Conservation (phyloP, 2,329 filamentous ascomycete species). For the Aaosphaeria arxii region DNA sequence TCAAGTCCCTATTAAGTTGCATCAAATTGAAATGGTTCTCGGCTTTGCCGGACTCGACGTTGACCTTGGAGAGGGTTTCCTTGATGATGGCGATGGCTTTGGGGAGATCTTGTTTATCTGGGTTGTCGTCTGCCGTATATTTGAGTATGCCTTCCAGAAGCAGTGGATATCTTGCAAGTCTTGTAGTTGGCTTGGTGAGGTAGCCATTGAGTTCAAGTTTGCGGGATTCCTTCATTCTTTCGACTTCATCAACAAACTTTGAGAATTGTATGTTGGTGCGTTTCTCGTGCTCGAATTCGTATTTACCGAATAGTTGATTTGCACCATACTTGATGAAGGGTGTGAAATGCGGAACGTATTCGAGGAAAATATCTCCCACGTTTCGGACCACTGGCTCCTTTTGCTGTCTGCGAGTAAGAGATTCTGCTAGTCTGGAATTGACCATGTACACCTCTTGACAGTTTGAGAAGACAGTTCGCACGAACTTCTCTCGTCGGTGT, state of each 20-base stretch:
- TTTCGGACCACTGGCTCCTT: conserved; percentile 84
- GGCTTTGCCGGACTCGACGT: conserved; percentile 91
- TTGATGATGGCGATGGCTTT: conserved; percentile 84
- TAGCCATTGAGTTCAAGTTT: conserved; percentile 98
- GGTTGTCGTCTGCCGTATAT: conserved; percentile 82
- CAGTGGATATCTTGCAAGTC: conserved; percentile 89
- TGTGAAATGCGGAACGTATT: conserved; percentile 87
- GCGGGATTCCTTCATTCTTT: conserved; percentile 90
- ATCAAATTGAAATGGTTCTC: conserved; percentile 97
- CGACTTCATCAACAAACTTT: conserved; percentile 94
- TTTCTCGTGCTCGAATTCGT: conserved; percentile 96
- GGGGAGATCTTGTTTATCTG: conserved; percentile 88
- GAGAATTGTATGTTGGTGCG: conserved; percentile 79
- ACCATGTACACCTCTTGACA: conserved; percentile 92
- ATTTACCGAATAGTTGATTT: conserved; percentile 94
- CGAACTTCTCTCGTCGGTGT: conserved; percentile 82
- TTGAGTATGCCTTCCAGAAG: conserved; percentile 89
- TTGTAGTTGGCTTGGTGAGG: conserved; percentile 93
- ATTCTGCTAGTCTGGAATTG: conserved; percentile 82
- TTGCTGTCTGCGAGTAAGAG: conserved; percentile 87
- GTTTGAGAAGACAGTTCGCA: conserved; percentile 93
- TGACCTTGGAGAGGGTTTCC: conserved; percentile 82
- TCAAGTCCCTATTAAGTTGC: conserved; percentile 85
- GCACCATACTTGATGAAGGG: conserved; percentile 96
- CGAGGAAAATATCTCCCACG: conserved; percentile 90